Evolutionary conservation across 768 basidiomycete species (phyloP).

Genomic region (Guyanaporus albipodus): DNA sequence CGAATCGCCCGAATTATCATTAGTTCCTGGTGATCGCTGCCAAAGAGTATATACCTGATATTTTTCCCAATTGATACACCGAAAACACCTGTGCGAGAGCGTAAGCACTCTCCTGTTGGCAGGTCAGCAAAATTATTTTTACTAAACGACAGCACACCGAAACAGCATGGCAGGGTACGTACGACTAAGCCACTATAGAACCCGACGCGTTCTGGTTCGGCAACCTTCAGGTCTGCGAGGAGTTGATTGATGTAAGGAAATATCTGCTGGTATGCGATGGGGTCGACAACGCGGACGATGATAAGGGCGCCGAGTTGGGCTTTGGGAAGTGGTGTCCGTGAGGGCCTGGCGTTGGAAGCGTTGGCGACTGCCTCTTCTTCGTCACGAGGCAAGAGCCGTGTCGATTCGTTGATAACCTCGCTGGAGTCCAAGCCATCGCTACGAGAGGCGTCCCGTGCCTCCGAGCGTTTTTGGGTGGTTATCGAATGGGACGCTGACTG

Average conservation of each 20-base stretch:
- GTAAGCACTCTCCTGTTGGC: conserved; percentile 54
- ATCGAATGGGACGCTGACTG: too few species aligned
- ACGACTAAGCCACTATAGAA: conserved; percentile 67
- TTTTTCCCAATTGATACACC: conserved; percentile 57
- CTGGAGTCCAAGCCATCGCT: neutral
- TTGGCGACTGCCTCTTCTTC: conserved; percentile 8
- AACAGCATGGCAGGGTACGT: conserved; percentile 15
- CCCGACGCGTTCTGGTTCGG: conserved; percentile 54
- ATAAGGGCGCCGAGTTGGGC: conserved; percentile 43
- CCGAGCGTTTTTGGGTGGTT: too few species aligned
- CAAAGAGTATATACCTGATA: conserved; percentile 38
- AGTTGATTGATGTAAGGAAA: conserved; percentile 68
- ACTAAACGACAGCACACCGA: neutral
- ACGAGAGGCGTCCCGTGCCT: too few species aligned
- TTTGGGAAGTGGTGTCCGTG: conserved; percentile 33
- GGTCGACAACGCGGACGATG: conserved; percentile 50
- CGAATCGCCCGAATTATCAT: neutral
- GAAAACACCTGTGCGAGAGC: conserved; percentile 56
- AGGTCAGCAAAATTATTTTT: too few species aligned
- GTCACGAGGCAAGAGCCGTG: conserved; percentile 6
- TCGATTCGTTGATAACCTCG: conserved; percentile 8
- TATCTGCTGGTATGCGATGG: conserved; percentile 58
- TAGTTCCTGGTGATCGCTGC: neutral
- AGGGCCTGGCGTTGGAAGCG: too few species aligned
- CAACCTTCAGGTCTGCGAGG: conserved; percentile 48